phyloP scores from a whole-genome alignment of 1,284 basidiomycete genomes.

The Cutaneotrichosporon cutaneum region DNA sequence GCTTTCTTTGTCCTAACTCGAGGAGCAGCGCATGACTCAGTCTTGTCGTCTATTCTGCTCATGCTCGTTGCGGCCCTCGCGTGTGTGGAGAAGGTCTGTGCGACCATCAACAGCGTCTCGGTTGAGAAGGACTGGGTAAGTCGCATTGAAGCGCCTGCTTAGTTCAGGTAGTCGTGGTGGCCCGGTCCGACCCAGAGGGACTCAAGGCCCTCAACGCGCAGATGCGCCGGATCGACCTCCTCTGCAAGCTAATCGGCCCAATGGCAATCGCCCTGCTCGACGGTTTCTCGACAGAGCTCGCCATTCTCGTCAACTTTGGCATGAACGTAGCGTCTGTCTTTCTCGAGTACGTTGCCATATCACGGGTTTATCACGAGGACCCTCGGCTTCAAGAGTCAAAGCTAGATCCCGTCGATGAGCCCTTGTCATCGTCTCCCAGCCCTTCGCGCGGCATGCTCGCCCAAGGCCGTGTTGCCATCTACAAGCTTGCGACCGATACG shows the following conservation, averaged over 20 bases:
- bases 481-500: background rate
- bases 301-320: background rate
- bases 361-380: background rate
- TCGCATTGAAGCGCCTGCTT: background rate
- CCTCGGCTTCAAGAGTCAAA: background rate
- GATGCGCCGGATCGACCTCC: conserved; percentile 55
- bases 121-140: conserved; percentile 3
- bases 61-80: background rate
- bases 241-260: conserved; percentile 55
- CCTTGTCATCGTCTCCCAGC: background rate
- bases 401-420: background rate
- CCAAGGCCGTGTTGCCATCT: background rate
- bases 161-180: background rate
- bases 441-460: background rate
- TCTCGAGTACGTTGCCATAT: background rate
- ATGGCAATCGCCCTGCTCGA: conserved; percentile 18
- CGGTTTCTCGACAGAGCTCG: background rate
- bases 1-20: background rate
- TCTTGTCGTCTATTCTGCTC: background rate
- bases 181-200: conserved; percentile 24
- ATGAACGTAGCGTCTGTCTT: background rate
- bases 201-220: conserved; percentile 50
- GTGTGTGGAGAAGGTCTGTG: background rate
- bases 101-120: background rate
- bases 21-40: background rate